Conservation (phyloP, 2,329 filamentous ascomycete species). For the Fusarium agapanthi region DNA sequence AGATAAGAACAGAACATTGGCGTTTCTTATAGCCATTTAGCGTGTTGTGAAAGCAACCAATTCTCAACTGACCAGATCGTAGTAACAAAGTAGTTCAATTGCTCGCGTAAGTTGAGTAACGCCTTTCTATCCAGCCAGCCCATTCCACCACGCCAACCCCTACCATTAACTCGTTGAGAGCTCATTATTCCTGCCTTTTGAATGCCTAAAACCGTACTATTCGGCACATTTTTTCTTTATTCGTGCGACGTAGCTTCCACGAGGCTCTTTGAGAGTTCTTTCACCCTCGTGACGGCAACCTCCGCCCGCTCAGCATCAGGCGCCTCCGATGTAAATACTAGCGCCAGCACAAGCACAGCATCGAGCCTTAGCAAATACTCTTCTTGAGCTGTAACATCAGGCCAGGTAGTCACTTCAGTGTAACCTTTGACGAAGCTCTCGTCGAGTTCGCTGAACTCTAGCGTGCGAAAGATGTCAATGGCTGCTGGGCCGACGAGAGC, state of each 20-base stretch:
- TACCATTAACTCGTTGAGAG: not conserved
- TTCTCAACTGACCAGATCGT: rapidly evolving
- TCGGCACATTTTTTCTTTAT: not conserved
- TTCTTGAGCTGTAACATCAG: rapidly evolving
- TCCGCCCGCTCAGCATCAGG: not conserved
- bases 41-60: rapidly evolving
- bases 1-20: rapidly evolving
- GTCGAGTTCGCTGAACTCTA: not conserved
- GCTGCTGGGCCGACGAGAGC: constrained; percentile 6
- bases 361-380: not conserved
- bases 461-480: constrained; percentile 1
- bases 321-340: not conserved
- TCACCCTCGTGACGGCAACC: not conserved
- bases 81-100: not conserved
- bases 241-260: not conserved
- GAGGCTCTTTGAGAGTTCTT: not conserved
- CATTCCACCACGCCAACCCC: not conserved
- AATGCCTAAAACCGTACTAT: too few species aligned
- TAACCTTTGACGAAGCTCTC: not conserved
- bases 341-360: constrained; percentile 10
- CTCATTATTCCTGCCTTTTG: rapidly evolving
- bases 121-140: not conserved
- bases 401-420: rapidly evolving
- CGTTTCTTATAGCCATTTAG: rapidly evolving
- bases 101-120: not conserved